Base-by-base conservation (phyloP, 306 rosid species). In the Vachellia pachyceras region DNA sequence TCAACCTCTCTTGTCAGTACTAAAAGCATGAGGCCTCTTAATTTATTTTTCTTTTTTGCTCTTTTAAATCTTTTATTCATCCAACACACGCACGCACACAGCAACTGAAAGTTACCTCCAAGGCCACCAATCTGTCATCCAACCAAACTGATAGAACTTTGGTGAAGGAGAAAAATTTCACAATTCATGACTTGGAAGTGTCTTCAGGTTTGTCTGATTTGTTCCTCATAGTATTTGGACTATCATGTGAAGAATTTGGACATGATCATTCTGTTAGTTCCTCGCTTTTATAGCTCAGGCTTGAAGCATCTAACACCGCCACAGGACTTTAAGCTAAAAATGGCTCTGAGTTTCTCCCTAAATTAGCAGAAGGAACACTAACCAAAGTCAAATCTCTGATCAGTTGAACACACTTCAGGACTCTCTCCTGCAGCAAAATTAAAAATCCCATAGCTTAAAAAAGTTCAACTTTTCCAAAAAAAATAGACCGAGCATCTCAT, bases 361-460 rank as follows among this genome's bases (percentile, higher is more conserved):
- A 72, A 89, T 85, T 75, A 58, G 66, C 37, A 20, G 88, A 67
- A 20, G 75, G 66, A 67, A 75, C 69, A 67, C 73, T 71, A 17
- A 76, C 69, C 87, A 86, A 75, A 29, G 83, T 73, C 44, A 89
- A 79, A 60, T 84, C 88, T 72, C 77, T 85, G 1, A 92, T 84
- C 92, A 90, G 61, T 66, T 85, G 89, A 80, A 92, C 44, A 82
- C 97, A 92, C 84, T 92, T 91, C 88, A 91, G 60, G 75, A 89
- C 88, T 82, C 88, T 92, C 33, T 63, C 94, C 97, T 94, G 95
- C 87, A 85, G n/a, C n/a, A n/a, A 83, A 86, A 73, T 64, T 64
- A 50, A 73, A 84, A 69, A 81, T 13, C 73, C 40, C 63, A 20
- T 40, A 73, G 80, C 52, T 54, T 15, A 78, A 37, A 42, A 23